Evolutionary conservation across 75 land plant genomes (phyloP).

Genomic region (Ceratopteris richardii): DNA sequence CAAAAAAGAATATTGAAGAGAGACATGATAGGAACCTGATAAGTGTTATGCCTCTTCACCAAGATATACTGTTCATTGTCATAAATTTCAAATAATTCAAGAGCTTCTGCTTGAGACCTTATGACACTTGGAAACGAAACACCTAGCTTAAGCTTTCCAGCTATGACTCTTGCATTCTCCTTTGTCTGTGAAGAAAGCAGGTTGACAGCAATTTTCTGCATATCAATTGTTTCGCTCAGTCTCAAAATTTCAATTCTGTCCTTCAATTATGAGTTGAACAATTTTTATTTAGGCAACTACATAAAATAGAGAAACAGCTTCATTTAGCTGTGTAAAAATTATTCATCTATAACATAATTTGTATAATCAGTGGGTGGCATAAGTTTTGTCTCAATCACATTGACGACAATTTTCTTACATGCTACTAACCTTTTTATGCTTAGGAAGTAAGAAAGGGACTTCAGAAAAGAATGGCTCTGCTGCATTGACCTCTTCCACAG

Average conservation of each 20-base stretch:
- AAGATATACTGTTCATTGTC: slow-evolving; percentile 62
- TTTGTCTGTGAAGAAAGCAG: slow-evolving; percentile 60
- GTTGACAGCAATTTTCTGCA: background rate
- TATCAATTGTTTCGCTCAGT: too few relatives aligned
- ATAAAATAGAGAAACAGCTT: too few relatives aligned
- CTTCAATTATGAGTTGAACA: too few relatives aligned
- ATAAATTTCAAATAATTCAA: slow-evolving; percentile 61
- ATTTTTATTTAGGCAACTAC: too few relatives aligned
- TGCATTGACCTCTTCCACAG: slow-evolving; percentile 79
- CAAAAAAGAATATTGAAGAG: too few relatives aligned
- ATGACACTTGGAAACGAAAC: slow-evolving; percentile 55
- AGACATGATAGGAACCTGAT: too few relatives aligned
- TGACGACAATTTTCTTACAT: too few relatives aligned
- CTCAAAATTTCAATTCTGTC: too few relatives aligned
- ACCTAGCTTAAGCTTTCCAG: slow-evolving; percentile 56
- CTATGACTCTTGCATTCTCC: slow-evolving; percentile 56
- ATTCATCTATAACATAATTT: too few relatives aligned
- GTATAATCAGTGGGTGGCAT: too few relatives aligned
- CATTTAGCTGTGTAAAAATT: too few relatives aligned
- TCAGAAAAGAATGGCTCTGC: slow-evolving; percentile 84
- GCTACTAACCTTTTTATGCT: slow-evolving; percentile 4
- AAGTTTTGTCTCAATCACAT: too few relatives aligned
- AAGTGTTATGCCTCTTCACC: slow-evolving; percentile 19
- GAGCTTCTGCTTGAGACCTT: slow-evolving; percentile 44
- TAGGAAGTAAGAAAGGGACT: slow-evolving; percentile 32